A percentile compares a stretch with the other conserved stretches of the same genome.
Conservation (phyloP, 179 eudicot genomes). For the Pouteria campechiana region DNA sequence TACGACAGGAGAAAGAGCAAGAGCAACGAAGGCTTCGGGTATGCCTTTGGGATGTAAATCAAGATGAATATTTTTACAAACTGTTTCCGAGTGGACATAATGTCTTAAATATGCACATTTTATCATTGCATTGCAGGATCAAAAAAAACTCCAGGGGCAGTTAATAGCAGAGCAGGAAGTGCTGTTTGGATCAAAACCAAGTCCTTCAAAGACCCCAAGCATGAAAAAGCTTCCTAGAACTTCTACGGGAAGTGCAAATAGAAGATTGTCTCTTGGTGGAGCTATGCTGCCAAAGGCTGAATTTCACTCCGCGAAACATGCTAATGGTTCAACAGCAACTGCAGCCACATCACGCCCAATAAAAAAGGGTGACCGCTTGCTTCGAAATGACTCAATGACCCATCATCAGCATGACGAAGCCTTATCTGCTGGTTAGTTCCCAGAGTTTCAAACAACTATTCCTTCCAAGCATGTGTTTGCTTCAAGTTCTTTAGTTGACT, state of each 20-base stretch:
- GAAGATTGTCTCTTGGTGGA: slow-evolving; percentile 63
- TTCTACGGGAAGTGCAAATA: slow-evolving; percentile 51
- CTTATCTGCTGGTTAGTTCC: slow-evolving; percentile 42
- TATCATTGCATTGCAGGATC: slow-evolving; percentile 50
- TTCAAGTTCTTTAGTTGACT: too few species aligned
- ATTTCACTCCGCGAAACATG: slow-evolving; percentile 35
- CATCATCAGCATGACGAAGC: slow-evolving; percentile 31
- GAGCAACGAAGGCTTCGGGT: slow-evolving; percentile 86
- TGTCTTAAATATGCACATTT: not conserved
- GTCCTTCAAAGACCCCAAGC: slow-evolving; percentile 65
- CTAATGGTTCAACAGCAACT: too few species aligned
- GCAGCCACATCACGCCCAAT: slow-evolving; percentile 45
- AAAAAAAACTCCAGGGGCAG: slow-evolving; percentile 88
- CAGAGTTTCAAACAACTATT: too few species aligned
- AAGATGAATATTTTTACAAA: not conserved
- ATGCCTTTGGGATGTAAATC: slow-evolving; percentile 5
- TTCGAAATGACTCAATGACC: slow-evolving; percentile 15
- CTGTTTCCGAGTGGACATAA: not conserved
- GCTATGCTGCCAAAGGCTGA: slow-evolving; percentile 48
- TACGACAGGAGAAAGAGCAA: slow-evolving; percentile 71
- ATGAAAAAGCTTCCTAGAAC: slow-evolving; percentile 52
- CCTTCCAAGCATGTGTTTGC: too few species aligned
- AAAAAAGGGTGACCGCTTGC: slow-evolving; percentile 28
- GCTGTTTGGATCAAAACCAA: slow-evolving; percentile 79
- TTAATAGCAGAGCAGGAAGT: slow-evolving; percentile 76